phyloP scores from a whole-genome alignment of 1,139 yeast genomes.

The Taphrina betulina region DNA sequence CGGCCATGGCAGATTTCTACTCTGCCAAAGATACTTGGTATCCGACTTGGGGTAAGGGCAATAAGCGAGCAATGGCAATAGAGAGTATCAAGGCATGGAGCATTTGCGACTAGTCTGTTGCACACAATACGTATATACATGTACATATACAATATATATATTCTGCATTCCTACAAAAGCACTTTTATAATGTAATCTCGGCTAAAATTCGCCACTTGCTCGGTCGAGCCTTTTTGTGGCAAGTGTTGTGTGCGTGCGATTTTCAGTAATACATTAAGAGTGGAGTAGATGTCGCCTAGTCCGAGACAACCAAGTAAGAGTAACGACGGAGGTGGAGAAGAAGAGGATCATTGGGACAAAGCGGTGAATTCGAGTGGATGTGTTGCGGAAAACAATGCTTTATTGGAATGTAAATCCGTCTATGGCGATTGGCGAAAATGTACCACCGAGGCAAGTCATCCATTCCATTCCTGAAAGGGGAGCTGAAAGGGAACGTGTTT shows the following conservation, averaged over 20 bases:
- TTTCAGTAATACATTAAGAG: too few relatives aligned
- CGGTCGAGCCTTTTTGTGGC: too few relatives aligned
- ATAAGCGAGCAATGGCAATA: conserved; percentile 35
- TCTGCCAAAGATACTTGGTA: conserved; percentile 32
- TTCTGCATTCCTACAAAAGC: too few relatives aligned
- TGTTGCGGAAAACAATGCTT: conserved; percentile 12
- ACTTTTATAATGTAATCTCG: too few relatives aligned
- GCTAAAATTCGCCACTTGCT: too few relatives aligned
- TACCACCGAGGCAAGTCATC: conserved; percentile 9
- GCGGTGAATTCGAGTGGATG: conserved; percentile 30
- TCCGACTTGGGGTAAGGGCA: conserved; percentile 35
- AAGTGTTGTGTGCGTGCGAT: too few relatives aligned
- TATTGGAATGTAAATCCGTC: conserved; percentile 11
- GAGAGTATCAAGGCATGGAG: conserved; percentile 33
- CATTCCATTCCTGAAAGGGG: too few relatives aligned
- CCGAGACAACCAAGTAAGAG: not conserved
- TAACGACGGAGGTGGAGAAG: not conserved
- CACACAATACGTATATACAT: too few relatives aligned
- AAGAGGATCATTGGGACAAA: conserved; percentile 27
- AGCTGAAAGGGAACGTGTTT: too few relatives aligned
- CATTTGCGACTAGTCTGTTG: conserved; percentile 1
- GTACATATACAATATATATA: too few relatives aligned
- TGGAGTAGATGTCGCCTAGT: too few relatives aligned
- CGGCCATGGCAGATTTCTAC: conserved; percentile 29
- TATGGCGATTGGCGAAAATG: conserved; percentile 31